Percentiles rank a stretch among this genome's conserved stretches.
Evolutionary conservation across 495 filamentous ascomycete genomes (phyloP).

Genomic region (Parathielavia hyrcaniae): DNA sequence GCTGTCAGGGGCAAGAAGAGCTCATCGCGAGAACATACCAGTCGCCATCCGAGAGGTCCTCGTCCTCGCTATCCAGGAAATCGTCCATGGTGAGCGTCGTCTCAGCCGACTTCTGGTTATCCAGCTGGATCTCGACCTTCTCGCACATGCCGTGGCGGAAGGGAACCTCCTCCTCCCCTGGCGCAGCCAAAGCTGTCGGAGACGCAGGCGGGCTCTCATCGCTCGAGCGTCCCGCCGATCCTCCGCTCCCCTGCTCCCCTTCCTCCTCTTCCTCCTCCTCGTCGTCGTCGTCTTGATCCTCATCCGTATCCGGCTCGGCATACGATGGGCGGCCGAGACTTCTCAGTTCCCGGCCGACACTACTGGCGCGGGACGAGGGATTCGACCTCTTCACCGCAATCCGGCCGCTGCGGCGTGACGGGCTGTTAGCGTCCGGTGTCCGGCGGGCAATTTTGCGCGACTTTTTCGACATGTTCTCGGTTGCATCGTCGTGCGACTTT

Average conservation of each 20-base stretch:
- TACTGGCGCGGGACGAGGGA: constrained; percentile 24
- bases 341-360: constrained; percentile 19
- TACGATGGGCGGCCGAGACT: constrained; percentile 22
- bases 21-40: constrained; percentile 37
- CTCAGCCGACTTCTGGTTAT: constrained; percentile 73
- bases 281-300: constrained; percentile 21
- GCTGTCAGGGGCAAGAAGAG: too few relatives aligned
- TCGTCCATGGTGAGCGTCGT: constrained; percentile 67
- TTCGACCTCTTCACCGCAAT: constrained; percentile 18
- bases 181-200: not conserved
- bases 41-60: constrained; percentile 59
- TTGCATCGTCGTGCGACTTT: not conserved
- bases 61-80: constrained; percentile 64
- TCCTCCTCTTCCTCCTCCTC: not conserved
- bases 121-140: constrained; percentile 69
- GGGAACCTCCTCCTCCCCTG: constrained; percentile 2
- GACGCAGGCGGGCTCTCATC: not conserved
- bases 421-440: not conserved
- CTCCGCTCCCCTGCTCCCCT: too few relatives aligned
- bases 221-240: not conserved
- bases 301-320: constrained; percentile 34
- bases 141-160: constrained; percentile 73
- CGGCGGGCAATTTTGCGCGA: not conserved
- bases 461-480: not conserved
- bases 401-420: constrained; percentile 26